Conservation (phyloP, 225 moss, liverwort and hornwort genomes). For the Takakia lepidozioides region DNA sequence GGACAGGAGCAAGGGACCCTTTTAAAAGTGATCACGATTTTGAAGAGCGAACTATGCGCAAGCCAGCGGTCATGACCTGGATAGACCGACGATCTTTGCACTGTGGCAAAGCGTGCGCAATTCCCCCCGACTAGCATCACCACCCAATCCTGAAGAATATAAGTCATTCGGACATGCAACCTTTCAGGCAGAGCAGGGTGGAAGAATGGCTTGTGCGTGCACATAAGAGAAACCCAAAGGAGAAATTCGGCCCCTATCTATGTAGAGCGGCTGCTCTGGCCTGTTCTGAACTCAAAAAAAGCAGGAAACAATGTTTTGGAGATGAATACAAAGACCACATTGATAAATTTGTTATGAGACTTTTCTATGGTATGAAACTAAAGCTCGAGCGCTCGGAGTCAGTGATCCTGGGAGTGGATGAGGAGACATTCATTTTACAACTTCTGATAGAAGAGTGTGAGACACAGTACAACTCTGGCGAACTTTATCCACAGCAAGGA, state of each 20-base stretch:
- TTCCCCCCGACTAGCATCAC: neutral
- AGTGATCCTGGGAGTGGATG: neutral
- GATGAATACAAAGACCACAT: conserved; percentile 1
- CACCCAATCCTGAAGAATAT: neutral
- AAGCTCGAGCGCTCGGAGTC: neutral
- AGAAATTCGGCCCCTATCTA: conserved; percentile 1
- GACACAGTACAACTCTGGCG: neutral
- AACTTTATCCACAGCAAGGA: conserved; percentile 7
- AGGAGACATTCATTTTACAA: neutral
- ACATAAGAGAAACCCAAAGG: neutral
- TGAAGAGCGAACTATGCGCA: neutral
- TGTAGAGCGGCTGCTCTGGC: neutral
- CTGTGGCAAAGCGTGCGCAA: conserved; percentile 1
- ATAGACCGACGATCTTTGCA: neutral
- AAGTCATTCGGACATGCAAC: neutral
- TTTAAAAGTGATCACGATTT: too few relatives aligned
- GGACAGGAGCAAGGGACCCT: too few relatives aligned
- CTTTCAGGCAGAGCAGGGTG: neutral
- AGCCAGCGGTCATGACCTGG: neutral
- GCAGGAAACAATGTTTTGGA: neutral
- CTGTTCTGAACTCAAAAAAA: neutral
- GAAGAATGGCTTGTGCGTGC: neutral
- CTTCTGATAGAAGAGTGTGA: conserved; percentile 1
- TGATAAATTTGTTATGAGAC: conserved; percentile 1
- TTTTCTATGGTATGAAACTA: conserved; percentile 1